phyloP scores from a whole-genome alignment of 129 eudicot species.

The Centaurea solstitialis region DNA sequence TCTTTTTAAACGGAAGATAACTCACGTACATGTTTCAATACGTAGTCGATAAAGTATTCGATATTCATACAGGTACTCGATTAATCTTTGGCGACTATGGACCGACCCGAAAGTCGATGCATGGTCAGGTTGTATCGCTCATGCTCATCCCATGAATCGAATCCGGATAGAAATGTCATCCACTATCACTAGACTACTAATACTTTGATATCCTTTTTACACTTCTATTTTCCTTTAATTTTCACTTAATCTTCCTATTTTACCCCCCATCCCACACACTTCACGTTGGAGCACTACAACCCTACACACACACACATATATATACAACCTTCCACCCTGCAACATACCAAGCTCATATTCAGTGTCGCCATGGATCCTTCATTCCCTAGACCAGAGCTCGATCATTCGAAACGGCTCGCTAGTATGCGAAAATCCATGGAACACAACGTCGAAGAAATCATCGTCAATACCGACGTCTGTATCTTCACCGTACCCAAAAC shows the following conservation, averaged over 20 bases:
- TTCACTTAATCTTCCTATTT: not conserved
- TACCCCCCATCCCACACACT: conserved; percentile 4
- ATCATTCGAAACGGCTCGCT: conserved; percentile 27
- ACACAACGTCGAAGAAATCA: conserved; percentile 28
- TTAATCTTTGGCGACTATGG: no score
- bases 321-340: not conserved
- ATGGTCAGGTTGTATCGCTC: no score
- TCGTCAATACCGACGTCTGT: conserved; percentile 24
- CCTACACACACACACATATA: not conserved
- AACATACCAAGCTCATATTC: conserved; percentile 3
- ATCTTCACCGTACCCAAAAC: conserved; percentile 54
- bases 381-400: not conserved
- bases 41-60: no score
- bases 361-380: not conserved
- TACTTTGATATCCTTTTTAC: not conserved
- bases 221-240: not conserved
- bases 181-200: no score
- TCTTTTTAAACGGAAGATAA: no score
- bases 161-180: no score
- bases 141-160: no score
- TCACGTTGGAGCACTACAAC: not conserved
- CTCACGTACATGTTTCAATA: no score
- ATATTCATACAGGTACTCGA: no score
- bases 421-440: conserved; percentile 26
- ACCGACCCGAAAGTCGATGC: no score